Conservation (phyloP, 2,329 filamentous ascomycete species). For the Pseudodiploospora longispora region DNA sequence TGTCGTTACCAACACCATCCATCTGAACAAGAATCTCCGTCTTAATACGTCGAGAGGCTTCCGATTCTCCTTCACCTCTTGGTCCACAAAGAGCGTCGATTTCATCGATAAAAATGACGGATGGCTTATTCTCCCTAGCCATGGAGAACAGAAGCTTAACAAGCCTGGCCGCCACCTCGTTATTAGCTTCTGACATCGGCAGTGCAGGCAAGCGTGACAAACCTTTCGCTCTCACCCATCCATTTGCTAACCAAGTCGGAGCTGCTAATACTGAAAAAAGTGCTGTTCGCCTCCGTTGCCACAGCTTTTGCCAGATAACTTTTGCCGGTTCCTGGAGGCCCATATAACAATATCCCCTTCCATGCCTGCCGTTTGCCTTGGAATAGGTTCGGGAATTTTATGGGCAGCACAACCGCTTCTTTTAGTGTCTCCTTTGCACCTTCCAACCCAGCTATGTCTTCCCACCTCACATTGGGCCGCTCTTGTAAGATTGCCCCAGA, state of each 20-base stretch:
- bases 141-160: conserved; percentile 97
- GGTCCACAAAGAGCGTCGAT: conserved; percentile 94
- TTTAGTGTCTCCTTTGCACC: conserved; percentile 93
- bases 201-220: conserved; percentile 12
- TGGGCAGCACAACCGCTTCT: conserved; percentile 93
- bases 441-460: conserved; percentile 93
- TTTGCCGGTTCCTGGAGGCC: conserved; percentile 94
- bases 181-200: conserved; percentile 14
- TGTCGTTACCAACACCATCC: conserved; percentile 97
- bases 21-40: conserved; percentile 98
- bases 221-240: conserved; percentile 99
- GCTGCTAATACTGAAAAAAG: conserved; percentile 97
- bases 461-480: conserved; percentile 94
- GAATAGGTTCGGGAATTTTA: conserved; percentile 96
- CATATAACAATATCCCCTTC: conserved; percentile 96
- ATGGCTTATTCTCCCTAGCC: conserved; percentile 95
- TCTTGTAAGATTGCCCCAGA: conserved; percentile 90
- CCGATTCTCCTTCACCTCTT: conserved; percentile 88
- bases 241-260: conserved; percentile 97
- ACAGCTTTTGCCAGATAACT: conserved; percentile 96
- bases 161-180: conserved; percentile 45
- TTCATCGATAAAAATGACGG: conserved; percentile 98
- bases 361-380: conserved; percentile 93
- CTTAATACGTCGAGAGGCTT: conserved; percentile 95
- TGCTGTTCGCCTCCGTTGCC: conserved; percentile 96